These are phyloP conservation scores for Basidioascus undulatus DNA, from an alignment of 768 basidiomycete genomes.

Conservation along the genomic window DNA sequence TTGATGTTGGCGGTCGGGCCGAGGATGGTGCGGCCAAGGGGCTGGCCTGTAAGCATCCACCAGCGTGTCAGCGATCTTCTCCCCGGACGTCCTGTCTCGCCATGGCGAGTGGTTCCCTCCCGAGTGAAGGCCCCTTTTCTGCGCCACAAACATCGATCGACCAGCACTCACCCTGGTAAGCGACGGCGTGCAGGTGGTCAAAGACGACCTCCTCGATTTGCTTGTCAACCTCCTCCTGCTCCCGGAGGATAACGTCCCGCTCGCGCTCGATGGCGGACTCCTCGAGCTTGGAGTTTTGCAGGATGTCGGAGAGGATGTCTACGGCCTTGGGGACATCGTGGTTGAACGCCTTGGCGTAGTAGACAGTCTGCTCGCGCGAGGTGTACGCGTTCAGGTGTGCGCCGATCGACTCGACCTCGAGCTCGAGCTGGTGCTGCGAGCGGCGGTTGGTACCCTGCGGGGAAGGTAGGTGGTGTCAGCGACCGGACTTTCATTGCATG, in stretches of 20 bases:
- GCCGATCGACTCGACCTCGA: constrained; percentile 94
- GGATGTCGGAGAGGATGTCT: constrained; percentile 93
- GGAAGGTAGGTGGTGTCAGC: too few species aligned
- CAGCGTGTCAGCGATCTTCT: too few species aligned
- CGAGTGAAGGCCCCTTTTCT: too few species aligned
- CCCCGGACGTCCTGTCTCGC: too few species aligned
- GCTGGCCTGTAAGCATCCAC: constrained; percentile 76
- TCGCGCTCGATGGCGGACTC: constrained; percentile 68
- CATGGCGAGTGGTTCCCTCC: too few species aligned
- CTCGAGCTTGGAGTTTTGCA: constrained; percentile 91
- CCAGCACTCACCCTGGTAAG: constrained; percentile 77
- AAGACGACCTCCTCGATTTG: constrained; percentile 96
- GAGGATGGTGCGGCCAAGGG: constrained; percentile 88
- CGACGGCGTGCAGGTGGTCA: constrained; percentile 87
- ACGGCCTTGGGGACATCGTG: constrained; percentile 77
- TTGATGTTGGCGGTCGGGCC: constrained; percentile 89
- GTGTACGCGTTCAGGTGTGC: constrained; percentile 97
- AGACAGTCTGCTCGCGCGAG: constrained; percentile 94
- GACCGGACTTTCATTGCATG: too few species aligned
- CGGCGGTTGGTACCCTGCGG: constrained; percentile 52
- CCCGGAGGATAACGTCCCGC: constrained; percentile 82
- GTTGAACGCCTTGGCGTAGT: constrained; percentile 95
- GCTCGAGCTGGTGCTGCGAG: constrained; percentile 68
- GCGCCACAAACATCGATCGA: too few species aligned
- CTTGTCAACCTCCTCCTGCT: constrained; percentile 98